Evolutionary conservation across 495 filamentous ascomycete genomes (phyloP).

Genomic region (Chaetomium fimeti): DNA sequence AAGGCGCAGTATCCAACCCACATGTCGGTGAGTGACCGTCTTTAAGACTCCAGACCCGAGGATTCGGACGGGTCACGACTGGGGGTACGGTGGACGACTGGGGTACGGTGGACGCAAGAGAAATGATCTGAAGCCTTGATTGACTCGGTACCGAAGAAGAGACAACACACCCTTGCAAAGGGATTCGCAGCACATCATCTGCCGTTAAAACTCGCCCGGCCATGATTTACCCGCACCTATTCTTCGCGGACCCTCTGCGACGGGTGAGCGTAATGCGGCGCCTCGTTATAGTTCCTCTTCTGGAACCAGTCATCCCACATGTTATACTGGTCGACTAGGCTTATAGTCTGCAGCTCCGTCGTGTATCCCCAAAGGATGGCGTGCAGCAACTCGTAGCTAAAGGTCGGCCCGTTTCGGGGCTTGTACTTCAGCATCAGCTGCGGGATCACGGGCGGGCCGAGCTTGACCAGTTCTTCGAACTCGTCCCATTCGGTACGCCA

Average conservation of each 20-base stretch:
- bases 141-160: not conserved
- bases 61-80: not conserved
- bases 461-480: constrained; percentile 1
- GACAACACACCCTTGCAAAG: not conserved
- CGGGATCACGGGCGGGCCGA: constrained; percentile 8
- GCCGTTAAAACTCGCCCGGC: not conserved
- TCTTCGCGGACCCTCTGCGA: not conserved
- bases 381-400: constrained; percentile 1
- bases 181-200: not conserved
- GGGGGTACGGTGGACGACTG: no score
- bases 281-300: constrained; percentile 1
- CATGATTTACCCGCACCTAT: not conserved
- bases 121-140: not conserved
- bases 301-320: constrained; percentile 3
- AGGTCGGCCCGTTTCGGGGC: not conserved
- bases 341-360: not conserved
- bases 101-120: not conserved
- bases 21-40: no score
- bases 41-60: no score
- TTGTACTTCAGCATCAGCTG: constrained; percentile 7
- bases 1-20: no score
- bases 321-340: not conserved
- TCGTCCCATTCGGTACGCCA: not conserved
- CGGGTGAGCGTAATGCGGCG: constrained; percentile 1
- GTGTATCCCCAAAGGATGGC: not conserved